These are phyloP conservation scores for Colletotrichum trifolii DNA, from an alignment of 2,329 filamentous ascomycete genomes.

Conservation along the genomic window DNA sequence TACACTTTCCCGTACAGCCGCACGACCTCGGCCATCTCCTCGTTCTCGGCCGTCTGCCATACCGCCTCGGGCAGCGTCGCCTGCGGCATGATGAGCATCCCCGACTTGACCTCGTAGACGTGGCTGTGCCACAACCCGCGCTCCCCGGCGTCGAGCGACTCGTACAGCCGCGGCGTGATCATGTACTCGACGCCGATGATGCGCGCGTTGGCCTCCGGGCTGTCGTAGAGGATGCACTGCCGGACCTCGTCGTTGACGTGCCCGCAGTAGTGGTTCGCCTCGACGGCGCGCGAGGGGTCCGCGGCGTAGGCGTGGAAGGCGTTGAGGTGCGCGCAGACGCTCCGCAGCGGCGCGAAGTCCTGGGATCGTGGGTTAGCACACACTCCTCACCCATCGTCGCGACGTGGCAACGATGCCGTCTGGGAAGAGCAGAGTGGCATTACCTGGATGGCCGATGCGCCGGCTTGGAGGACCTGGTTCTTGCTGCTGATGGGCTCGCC, in stretches of 20 bases:
- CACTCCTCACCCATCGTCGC: neutral
- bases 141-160: constrained; percentile 73
- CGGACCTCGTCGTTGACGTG: constrained; percentile 79
- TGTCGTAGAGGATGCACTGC: constrained; percentile 89
- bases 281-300: constrained; percentile 75
- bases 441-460: constrained; percentile 69
- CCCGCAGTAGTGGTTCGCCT: constrained; percentile 87
- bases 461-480: constrained; percentile 70
- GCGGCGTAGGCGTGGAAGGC: constrained; percentile 88
- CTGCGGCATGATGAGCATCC: constrained; percentile 83
- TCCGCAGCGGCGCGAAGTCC: constrained; percentile 77
- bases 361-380: constrained; percentile 42
- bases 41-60: constrained; percentile 82
- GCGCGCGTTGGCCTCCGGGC: constrained; percentile 71
- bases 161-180: constrained; percentile 77
- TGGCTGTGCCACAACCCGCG: constrained; percentile 84
- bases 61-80: constrained; percentile 65
- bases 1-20: constrained; percentile 85
- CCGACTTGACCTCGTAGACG: constrained; percentile 79
- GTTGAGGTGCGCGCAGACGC: constrained; percentile 84
- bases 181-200: constrained; percentile 91
- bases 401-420: neutral
- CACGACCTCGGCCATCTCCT: constrained; percentile 82
- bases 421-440: neutral
- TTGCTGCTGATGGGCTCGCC: constrained; percentile 64